Conservation (phyloP, 2,329 filamentous ascomycete genomes). For the Penicillium fuscoglaucum region DNA sequence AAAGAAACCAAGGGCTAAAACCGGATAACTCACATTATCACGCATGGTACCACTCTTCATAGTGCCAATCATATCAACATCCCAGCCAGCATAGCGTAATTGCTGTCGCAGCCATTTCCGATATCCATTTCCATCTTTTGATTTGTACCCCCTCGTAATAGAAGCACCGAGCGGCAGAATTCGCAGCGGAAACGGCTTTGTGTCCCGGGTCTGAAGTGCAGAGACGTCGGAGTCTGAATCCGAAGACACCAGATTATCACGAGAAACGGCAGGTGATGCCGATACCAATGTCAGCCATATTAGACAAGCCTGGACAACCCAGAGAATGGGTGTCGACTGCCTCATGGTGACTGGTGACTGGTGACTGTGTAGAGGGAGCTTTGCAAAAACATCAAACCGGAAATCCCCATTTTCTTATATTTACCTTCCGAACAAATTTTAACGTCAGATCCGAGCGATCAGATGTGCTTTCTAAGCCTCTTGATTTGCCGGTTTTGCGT, state of each 20-base stretch:
- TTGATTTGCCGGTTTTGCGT: background rate
- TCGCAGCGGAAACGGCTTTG: constrained; percentile 15
- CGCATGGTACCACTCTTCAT: constrained; percentile 26
- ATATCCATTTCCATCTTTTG: constrained; percentile 42
- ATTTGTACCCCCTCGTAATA: constrained; percentile 39
- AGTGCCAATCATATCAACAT: constrained; percentile 33
- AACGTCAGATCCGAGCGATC: constrained; percentile 3
- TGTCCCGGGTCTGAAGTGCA: background rate
- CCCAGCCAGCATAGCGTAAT: constrained; percentile 32
- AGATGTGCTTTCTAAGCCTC: background rate
- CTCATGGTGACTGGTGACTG: constrained; percentile 4
- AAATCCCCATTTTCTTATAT: constrained; percentile 3
- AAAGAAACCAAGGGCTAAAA: background rate
- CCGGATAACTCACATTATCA: constrained; percentile 22
- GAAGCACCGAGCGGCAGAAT: constrained; percentile 39
- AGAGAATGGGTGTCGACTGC: constrained; percentile 7
- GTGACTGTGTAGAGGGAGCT: background rate
- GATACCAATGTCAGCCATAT: constrained; percentile 4
- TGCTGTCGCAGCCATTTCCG: constrained; percentile 39
- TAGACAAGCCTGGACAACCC: constrained; percentile 11
- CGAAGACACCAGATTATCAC: background rate
- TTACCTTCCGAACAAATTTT: background rate
- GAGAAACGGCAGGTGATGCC: background rate
- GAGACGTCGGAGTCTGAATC: background rate
- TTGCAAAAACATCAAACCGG: background rate